Evolutionary conservation across 495 filamentous ascomycete species (phyloP).

Genomic region (Penicillium tannophilum): DNA sequence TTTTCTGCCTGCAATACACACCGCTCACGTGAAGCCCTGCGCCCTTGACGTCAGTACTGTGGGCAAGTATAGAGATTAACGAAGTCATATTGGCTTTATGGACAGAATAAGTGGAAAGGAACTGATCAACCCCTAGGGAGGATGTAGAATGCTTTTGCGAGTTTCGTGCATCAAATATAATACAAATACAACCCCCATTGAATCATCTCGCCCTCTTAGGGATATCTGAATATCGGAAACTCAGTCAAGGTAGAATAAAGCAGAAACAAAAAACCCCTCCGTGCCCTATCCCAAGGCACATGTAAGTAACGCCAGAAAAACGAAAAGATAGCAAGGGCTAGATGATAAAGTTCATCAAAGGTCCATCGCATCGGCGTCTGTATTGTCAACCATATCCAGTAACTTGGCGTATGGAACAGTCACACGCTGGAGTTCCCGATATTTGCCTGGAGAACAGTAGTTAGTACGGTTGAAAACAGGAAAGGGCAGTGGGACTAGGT

Average conservation of each 20-base stretch:
- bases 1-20: constrained; percentile 30
- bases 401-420: constrained; percentile 88
- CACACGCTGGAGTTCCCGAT: constrained; percentile 85
- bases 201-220: not conserved
- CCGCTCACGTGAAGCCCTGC: constrained; percentile 33
- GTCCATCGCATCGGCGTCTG: constrained; percentile 58
- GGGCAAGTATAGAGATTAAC: not conserved
- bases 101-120: not conserved
- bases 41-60: constrained; percentile 22
- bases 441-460: constrained; percentile 68
- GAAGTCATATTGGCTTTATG: too few species aligned
- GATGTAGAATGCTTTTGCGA: constrained; percentile 7
- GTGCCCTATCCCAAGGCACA: constrained; percentile 4
- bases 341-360: constrained; percentile 30
- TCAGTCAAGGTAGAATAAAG: not conserved
- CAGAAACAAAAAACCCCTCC: constrained; percentile 2
- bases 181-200: constrained; percentile 5
- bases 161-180: constrained; percentile 7
- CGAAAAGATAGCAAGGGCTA: constrained; percentile 4
- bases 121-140: not conserved
- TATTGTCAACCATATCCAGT: constrained; percentile 59
- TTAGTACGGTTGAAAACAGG: not conserved
- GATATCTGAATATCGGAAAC: constrained; percentile 5
- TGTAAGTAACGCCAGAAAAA: constrained; percentile 19
- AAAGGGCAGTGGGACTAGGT: constrained; percentile 3